Evolutionary conservation across 257 asterid genomes (phyloP).

Genomic region (Solanum bulbocastanum): DNA sequence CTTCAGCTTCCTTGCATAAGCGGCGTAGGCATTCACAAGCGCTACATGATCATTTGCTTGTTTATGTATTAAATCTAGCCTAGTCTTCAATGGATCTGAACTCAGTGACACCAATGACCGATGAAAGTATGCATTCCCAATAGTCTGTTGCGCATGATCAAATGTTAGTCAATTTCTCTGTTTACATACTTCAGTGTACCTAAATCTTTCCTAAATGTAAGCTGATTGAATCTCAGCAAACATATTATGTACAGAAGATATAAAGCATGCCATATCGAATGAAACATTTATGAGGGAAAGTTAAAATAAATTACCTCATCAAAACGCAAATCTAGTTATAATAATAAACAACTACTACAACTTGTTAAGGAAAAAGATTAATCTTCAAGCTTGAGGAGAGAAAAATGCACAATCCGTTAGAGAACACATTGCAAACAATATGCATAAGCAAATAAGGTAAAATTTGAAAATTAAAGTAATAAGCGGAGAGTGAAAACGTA

Average conservation of each 20-base stretch:
- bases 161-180: background rate
- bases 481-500: constrained; percentile 15
- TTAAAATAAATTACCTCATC: background rate
- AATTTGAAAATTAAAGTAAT: background rate
- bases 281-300: background rate
- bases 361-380: background rate
- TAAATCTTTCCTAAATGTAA: background rate
- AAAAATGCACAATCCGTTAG: background rate
- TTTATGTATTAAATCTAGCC: constrained; percentile 64
- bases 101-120: constrained; percentile 61
- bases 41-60: constrained; percentile 87
- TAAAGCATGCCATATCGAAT: background rate
- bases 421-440: background rate
- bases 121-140: constrained; percentile 52
- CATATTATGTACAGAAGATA: background rate
- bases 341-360: background rate
- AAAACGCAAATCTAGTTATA: background rate
- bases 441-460: background rate
- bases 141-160: constrained; percentile 30
- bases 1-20: constrained; percentile 88
- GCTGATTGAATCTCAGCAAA: background rate
- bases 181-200: background rate
- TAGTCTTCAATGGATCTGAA: constrained; percentile 80
- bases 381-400: background rate
- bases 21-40: constrained; percentile 75